These are phyloP conservation scores for Neonothopanus nambi DNA, from an alignment of 1,284 basidiomycete species.

Conservation along the genomic window DNA sequence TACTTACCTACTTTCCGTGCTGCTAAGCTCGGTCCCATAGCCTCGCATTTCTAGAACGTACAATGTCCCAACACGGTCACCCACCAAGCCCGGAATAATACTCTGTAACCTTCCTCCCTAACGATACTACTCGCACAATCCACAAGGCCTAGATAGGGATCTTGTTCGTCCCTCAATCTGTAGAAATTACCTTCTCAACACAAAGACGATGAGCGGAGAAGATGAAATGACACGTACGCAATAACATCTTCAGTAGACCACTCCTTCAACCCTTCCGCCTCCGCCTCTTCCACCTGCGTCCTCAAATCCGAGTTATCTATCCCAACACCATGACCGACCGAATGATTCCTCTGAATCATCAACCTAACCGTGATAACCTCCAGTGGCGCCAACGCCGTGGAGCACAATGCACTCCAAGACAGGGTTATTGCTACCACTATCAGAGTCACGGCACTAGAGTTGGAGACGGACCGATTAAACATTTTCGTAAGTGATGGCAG, in stretches of 20 bases:
- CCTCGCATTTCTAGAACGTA: no score
- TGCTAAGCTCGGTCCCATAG: no score
- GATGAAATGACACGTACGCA: conserved; percentile 4
- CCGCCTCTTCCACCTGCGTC: neutral
- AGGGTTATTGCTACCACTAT: neutral
- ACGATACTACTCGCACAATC: neutral
- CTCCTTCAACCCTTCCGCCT: neutral
- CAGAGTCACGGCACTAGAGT: no score
- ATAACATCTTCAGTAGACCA: conserved; percentile 3
- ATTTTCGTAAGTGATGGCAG: neutral
- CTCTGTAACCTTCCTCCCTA: neutral
- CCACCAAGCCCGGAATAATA: conserved; percentile 4
- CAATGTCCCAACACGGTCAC: neutral
- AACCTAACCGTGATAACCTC: neutral
- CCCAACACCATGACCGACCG: neutral
- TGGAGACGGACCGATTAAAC: no score
- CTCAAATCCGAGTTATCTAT: neutral
- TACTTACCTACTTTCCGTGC: no score
- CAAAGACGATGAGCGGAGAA: neutral
- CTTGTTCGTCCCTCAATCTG: neutral
- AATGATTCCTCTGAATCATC: neutral
- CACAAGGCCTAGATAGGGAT: neutral
- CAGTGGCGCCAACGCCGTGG: neutral
- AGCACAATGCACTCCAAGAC: neutral
- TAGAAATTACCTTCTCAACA: neutral